phyloP scores from a whole-genome alignment of 1,284 basidiomycete genomes.

The Xerocomus amazonicus region DNA sequence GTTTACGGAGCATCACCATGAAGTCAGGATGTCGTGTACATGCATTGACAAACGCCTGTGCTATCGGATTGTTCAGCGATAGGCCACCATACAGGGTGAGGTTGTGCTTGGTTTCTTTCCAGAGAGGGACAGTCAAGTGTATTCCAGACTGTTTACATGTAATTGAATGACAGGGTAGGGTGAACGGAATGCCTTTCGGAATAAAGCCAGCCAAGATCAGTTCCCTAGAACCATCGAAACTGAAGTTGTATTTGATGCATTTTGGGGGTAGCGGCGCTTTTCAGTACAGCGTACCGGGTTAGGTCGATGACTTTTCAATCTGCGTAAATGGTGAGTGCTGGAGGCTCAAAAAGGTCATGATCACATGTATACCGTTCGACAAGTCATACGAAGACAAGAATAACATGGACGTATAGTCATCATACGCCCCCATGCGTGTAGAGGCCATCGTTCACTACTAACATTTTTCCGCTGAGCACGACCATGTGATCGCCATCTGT shows the following conservation, averaged over 20 bases:
- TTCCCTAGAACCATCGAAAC: constrained; percentile 21
- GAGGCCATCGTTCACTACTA: constrained; percentile 31
- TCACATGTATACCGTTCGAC: constrained; percentile 26
- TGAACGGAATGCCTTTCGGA: constrained; percentile 20
- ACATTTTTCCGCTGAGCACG: constrained; percentile 33
- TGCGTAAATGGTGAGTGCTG: constrained; percentile 6
- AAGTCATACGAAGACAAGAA: constrained; percentile 30
- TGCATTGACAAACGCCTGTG: constrained; percentile 27
- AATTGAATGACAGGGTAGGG: constrained; percentile 23
- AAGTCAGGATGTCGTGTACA: constrained; percentile 32
- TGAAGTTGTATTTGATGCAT: constrained; percentile 21
- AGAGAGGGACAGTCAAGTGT: constrained; percentile 14
- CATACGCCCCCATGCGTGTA: constrained; percentile 36
- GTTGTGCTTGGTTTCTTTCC: constrained; percentile 29
- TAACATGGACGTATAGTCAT: constrained; percentile 29
- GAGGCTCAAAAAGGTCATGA: background rate
- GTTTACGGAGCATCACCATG: constrained; percentile 32
- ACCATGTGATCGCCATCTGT: constrained; percentile 25
- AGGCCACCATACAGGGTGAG: constrained; percentile 24
- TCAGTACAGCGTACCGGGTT: constrained; percentile 27
- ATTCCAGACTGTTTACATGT: constrained; percentile 21
- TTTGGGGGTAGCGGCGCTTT: constrained; percentile 19
- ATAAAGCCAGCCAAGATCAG: constrained; percentile 33
- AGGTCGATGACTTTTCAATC: constrained; percentile 32
- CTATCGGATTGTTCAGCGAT: constrained; percentile 27